A percentile compares a stretch with the other conserved stretches of the same genome.
These are phyloP conservation scores for Pseudoscleropodium purum DNA, from an alignment of 225 moss, liverwort and hornwort species.

Conservation along the genomic window DNA sequence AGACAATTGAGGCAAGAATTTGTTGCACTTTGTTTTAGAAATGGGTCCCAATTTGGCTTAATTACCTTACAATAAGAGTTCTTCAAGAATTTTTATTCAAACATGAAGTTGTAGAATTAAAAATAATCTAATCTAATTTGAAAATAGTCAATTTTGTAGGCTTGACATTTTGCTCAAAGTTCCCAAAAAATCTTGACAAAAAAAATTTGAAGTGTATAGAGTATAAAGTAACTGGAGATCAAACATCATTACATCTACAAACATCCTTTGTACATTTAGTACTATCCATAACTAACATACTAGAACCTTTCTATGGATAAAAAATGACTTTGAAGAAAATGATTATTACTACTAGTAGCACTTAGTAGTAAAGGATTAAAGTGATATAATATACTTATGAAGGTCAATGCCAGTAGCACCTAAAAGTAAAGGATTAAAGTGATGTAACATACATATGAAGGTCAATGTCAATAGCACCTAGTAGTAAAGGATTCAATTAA, in stretches of 20 bases:
- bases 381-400: background rate
- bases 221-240: background rate
- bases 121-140: background rate
- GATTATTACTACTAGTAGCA: background rate
- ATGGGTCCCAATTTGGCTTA: background rate
- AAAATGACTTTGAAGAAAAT: background rate
- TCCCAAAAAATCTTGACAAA: background rate
- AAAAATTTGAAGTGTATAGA: background rate
- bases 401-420: background rate
- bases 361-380: background rate
- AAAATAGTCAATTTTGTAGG: background rate
- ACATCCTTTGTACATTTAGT: background rate
- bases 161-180: background rate
- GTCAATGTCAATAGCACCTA: background rate
- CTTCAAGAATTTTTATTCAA: background rate
- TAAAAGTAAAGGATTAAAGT: too few species aligned
- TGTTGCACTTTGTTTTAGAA: background rate
- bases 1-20: background rate
- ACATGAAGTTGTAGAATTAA: background rate
- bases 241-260: background rate
- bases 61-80: too few species aligned
- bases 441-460: too few species aligned
- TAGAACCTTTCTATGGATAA: background rate
- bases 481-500: background rate
- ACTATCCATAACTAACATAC: background rate